Evolutionary conservation across 306 rosid genomes (phyloP), one percentile per base, ranked within the genome.

Genomic region (Calophaca sinica): DNA sequence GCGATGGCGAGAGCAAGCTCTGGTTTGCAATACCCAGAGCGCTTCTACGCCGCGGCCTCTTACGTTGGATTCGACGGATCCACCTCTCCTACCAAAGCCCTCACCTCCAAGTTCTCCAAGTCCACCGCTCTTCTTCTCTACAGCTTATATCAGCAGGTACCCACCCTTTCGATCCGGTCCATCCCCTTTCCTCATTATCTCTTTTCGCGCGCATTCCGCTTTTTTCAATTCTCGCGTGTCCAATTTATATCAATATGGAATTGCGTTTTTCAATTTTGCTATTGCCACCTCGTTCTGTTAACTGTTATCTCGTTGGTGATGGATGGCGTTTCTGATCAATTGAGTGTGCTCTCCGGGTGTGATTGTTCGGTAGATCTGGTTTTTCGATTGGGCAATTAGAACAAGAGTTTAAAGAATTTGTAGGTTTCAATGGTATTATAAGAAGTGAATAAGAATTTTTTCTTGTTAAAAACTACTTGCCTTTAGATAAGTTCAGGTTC

Each of bases 21-120:
- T 73, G 98, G 96, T 12, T 80, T 93, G 31, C 98, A 93, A 62
- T 90, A 90, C 83, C 98, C 98, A 45, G 96, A 93, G 86, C 91
- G 98, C 41, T 93, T 93, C 85, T 89, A 83, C 90, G 94, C 96
- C 54, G 98, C 96, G 66, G 91, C 96, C 62, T 80, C 96, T 4
- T 93, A 85, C 78, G 96, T 80, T 1, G 98, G 96, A 45, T 93
- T 93, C 73, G 96, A 93, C 67, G 96, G 96, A 86, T 84, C 98
- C 63, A 86, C 80, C 69, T 88, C 96, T 67, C 84, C 94, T 13
- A 85, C 91, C 69, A 87, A 90, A 85, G 73, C 91, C 45, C 73
- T 93, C 68, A 86, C 96, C 74, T 82, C 98, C 67, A 90, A 84
- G 82, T 93, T 93, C 90, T 70, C 86, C 36, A 82, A 90, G 2